Conservation (phyloP, 2,329 filamentous ascomycete species). For the Furcasterigmium furcatum region DNA sequence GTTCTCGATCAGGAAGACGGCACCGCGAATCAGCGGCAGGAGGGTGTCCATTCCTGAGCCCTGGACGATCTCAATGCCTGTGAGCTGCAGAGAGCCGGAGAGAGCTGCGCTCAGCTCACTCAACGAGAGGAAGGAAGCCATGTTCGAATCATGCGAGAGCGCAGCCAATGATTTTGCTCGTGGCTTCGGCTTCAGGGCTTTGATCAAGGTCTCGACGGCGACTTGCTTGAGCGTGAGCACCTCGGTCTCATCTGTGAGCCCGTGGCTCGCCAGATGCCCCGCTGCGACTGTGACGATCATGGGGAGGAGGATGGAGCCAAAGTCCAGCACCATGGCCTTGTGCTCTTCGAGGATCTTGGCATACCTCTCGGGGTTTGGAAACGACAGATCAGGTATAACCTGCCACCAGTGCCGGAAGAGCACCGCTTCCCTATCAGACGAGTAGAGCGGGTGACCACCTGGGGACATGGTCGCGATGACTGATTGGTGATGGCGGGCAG, state of each 20-base stretch:
- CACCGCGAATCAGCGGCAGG: constrained; percentile 3
- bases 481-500: background rate
- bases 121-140: background rate
- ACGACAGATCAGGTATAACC: constrained; percentile 3
- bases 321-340: constrained; percentile 3
- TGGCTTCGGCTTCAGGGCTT: background rate
- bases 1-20: background rate
- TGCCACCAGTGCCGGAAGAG: constrained; percentile 8
- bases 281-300: constrained; percentile 3
- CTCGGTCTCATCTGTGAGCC: constrained; percentile 1
- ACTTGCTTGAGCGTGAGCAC: constrained; percentile 7
- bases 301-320: constrained; percentile 4
- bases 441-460: background rate
- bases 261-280: constrained; percentile 1
- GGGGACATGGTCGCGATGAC: background rate
- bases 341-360: constrained; percentile 5
- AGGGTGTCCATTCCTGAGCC: background rate
- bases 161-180: background rate
- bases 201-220: constrained; percentile 3
- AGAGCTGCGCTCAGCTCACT: constrained; percentile 2
- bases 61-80: constrained; percentile 7
- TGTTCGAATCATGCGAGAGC: no score
- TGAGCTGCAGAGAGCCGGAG: constrained; percentile 4
- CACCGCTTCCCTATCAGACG: constrained; percentile 3
- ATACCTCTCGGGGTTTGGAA: constrained; percentile 4